These are phyloP conservation scores for Spathaspora sp. DNA, from an alignment of 1,139 yeast genomes.

Conservation along the genomic window DNA sequence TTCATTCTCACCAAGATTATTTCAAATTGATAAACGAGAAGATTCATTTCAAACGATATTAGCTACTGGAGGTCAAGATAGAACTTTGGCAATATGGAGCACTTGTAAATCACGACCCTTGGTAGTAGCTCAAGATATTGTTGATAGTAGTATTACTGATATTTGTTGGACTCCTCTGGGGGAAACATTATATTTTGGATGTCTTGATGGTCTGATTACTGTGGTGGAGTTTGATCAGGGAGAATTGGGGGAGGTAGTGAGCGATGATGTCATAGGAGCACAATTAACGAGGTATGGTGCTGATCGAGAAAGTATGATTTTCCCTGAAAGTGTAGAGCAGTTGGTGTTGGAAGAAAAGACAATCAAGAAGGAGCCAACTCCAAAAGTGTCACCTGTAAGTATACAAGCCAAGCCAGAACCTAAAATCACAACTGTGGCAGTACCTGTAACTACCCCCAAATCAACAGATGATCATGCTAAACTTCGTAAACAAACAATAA, in stretches of 20 bases:
- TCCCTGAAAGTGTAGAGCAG: constrained; percentile 87
- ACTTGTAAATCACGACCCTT: constrained; percentile 62
- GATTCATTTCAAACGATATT: constrained; percentile 49
- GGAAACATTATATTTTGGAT: constrained; percentile 63
- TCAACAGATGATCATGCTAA: constrained; percentile 6
- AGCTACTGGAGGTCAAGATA: constrained; percentile 82
- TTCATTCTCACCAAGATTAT: constrained; percentile 76
- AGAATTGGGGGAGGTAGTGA: constrained; percentile 75
- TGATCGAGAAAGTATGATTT: constrained; percentile 76
- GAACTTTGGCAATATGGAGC: constrained; percentile 69
- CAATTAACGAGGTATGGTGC: constrained; percentile 85
- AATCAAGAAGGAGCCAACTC: constrained; percentile 4
- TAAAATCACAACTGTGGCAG: constrained; percentile 3
- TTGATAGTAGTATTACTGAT: constrained; percentile 67
- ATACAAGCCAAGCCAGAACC: neutral
- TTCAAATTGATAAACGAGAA: constrained; percentile 29
- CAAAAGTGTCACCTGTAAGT: constrained; percentile 1
- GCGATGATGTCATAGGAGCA: constrained; percentile 61
- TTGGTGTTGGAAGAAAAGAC: constrained; percentile 59
- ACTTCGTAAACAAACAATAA: constrained; percentile 26
- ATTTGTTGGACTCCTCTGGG: constrained; percentile 83
- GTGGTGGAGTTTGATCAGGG: constrained; percentile 63
- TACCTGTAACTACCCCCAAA: neutral
- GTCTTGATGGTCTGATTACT: constrained; percentile 83
- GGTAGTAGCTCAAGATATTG: constrained; percentile 62